These are phyloP conservation scores for Neofusicoccum cordaticola DNA, from an alignment of 2,329 filamentous ascomycete genomes.

Conservation along the genomic window DNA sequence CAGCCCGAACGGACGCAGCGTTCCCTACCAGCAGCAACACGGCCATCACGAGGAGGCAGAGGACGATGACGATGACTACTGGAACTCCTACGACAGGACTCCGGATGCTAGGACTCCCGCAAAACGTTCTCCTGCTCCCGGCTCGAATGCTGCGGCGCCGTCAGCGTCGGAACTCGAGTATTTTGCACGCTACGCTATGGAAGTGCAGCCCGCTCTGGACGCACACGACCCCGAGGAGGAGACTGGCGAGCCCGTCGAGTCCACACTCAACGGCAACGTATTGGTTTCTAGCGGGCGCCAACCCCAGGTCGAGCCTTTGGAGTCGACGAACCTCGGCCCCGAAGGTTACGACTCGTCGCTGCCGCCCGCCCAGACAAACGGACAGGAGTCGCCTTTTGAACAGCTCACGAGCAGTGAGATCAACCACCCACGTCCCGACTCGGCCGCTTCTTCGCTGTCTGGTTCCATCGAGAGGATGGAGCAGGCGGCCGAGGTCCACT, in stretches of 20 bases:
- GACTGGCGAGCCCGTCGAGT: constrained; percentile 43
- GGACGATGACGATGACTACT: constrained; percentile 75
- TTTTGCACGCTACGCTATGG: constrained; percentile 69
- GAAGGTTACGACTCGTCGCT: constrained; percentile 34
- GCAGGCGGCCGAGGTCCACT: constrained; percentile 54
- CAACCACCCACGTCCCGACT: constrained; percentile 27
- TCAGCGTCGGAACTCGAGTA: constrained; percentile 64
- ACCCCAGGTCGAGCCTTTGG: constrained; percentile 44
- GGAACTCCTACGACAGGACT: constrained; percentile 73
- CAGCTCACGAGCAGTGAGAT: constrained; percentile 13
- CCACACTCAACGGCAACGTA: constrained; percentile 55
- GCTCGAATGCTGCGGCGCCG: constrained; percentile 36
- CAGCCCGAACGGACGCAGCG: constrained; percentile 16
- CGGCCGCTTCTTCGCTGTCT: constrained; percentile 36
- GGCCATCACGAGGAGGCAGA: constrained; percentile 47
- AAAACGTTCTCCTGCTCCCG: constrained; percentile 62
- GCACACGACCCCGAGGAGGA: constrained; percentile 77
- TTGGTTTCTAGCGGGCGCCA: constrained; percentile 36
- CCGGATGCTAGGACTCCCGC: constrained; percentile 53
- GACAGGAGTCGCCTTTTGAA: constrained; percentile 8
- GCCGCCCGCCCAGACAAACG: constrained; percentile 19
- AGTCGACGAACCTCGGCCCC: constrained; percentile 35
- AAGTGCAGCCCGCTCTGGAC: constrained; percentile 78
- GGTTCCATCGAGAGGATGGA: constrained; percentile 57
- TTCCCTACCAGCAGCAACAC: constrained; percentile 5